These are phyloP conservation scores for Niebla homalea DNA, from an alignment of 495 filamentous ascomycete species.

Conservation along the genomic window DNA sequence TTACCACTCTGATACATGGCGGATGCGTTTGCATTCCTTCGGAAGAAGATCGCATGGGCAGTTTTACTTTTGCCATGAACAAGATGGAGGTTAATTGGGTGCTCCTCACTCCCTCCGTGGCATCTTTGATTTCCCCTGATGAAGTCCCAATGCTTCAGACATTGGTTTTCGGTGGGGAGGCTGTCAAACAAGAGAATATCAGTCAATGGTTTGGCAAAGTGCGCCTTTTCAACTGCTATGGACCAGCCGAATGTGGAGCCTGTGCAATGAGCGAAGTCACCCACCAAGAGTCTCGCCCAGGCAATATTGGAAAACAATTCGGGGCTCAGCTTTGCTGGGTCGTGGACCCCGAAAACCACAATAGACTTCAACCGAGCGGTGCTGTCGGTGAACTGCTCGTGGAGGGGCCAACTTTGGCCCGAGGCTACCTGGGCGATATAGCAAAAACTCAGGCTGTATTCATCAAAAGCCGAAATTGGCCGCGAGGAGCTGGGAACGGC, in stretches of 20 bases:
- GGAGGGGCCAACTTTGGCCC: conserved; percentile 26
- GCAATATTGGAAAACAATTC: conserved; percentile 9
- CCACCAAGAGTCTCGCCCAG: neutral
- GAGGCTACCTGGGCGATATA: conserved; percentile 25
- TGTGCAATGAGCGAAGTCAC: conserved; percentile 3
- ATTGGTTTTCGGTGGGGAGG: conserved; percentile 27
- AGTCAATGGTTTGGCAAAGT: conserved; percentile 29
- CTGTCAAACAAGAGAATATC: conserved; percentile 27
- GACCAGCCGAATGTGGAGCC: conserved; percentile 36
- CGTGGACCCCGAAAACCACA: conserved; percentile 20
- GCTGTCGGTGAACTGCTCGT: conserved; percentile 27
- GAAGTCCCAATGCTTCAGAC: conserved; percentile 27
- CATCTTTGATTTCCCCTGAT: conserved; percentile 30
- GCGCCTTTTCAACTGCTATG: conserved; percentile 43
- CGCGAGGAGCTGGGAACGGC: neutral
- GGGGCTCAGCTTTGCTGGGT: conserved; percentile 22
- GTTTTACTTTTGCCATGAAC: conserved; percentile 8
- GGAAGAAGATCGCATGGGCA: conserved; percentile 35
- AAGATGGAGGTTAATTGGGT: conserved; percentile 11
- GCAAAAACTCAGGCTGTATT: conserved; percentile 25
- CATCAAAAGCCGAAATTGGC: conserved; percentile 18
- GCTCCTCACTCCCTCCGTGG: conserved; percentile 38
- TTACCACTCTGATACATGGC: conserved; percentile 49
- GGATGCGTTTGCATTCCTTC: conserved; percentile 55
- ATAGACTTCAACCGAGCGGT: conserved; percentile 26